Evolutionary conservation across 2,329 filamentous ascomycete species (phyloP).

Genomic region (Diaporthe sp.): DNA sequence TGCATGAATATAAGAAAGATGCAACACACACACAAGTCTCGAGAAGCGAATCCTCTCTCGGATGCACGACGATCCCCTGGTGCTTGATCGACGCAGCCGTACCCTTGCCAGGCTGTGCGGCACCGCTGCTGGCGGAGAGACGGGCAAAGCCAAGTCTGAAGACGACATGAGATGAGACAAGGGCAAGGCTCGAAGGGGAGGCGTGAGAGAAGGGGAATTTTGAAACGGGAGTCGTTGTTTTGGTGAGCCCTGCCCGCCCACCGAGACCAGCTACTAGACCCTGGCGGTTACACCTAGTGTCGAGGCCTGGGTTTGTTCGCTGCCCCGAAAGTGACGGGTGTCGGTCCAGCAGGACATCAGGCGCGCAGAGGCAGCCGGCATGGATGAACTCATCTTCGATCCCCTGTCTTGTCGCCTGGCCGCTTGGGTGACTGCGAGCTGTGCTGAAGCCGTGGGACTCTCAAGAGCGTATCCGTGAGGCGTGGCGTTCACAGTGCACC

Average conservation of each 20-base stretch:
- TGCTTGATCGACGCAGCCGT: conserved; percentile 41
- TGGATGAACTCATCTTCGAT: conserved; percentile 6
- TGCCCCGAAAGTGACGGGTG: conserved; percentile 16
- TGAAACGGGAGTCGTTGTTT: conserved; percentile 38
- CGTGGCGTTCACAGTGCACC: not conserved
- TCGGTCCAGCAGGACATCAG: conserved; percentile 17
- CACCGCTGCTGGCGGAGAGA: conserved; percentile 31
- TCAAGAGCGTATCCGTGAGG: not conserved
- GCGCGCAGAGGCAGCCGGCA: conserved; percentile 28
- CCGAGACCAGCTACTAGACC: conserved; percentile 26
- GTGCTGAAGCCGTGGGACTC: not conserved
- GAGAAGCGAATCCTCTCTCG: conserved; percentile 31
- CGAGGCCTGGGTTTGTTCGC: conserved; percentile 26
- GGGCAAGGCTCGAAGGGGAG: conserved; percentile 34
- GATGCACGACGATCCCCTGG: conserved; percentile 37
- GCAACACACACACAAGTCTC: conserved; percentile 29
- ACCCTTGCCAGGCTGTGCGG: conserved; percentile 34
- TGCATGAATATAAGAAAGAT: conserved; percentile 43
- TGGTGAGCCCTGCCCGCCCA: conserved; percentile 34
- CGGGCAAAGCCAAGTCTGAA: conserved; percentile 32
- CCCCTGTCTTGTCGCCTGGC: conserved; percentile 8
- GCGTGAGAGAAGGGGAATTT: conserved; percentile 27
- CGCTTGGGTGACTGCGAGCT: not conserved
- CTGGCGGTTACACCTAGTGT: conserved; percentile 22
- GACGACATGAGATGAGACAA: conserved; percentile 27